Base-by-base conservation (phyloP, 2,329 filamentous ascomycete species). In the Exophiala oligosperma region DNA sequence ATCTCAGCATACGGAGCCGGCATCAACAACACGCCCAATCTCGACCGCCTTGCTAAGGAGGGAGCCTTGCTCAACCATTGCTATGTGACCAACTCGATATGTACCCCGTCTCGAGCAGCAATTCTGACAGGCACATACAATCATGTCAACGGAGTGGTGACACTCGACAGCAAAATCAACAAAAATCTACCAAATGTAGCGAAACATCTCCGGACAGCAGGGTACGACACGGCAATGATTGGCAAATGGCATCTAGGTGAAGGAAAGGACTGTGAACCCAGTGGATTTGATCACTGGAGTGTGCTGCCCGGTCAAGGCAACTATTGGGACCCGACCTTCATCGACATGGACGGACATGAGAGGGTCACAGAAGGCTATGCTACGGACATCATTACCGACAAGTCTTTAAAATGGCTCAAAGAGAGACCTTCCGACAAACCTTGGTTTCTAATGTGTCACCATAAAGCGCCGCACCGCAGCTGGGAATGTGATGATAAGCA, bases 381-480 rank as follows among this genome's bases (percentile, higher is more conserved):
- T 0, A 82, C 80, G 0, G 79, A 82, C 37, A 76, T 82, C 58
- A 81, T 82, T 57, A 81, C 79, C 0, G 75, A 82, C 56, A 81
- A 80, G 66, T 75, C 71, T 23, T 60, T 82, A 3, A 64, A 75
- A 24, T 81, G 72, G 64, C 74, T 81, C n/a, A 65, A 70, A 32
- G 46, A 67, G 23, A 68, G 71, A 7, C 69, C 71, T 41, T 61
- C 57, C 3, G 40, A 56, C 1, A 71, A 71, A 55, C 79, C 79
- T 0, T 83, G 83, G 67, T 83, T 82, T 64, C 63, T 81, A 43
- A 83, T 83, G 80, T 82, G 79, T 64, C 81, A 83, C 61, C 80
- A 83, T 66, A 83, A 83, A 62, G 81, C 81, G 0, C 80, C 81
- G 0, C 81, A 83, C 61, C 72, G 79, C 2, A 75, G 72, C 11